phyloP scores from a whole-genome alignment of 192 early-diverging fungal genomes.

The Podila epicladia region DNA sequence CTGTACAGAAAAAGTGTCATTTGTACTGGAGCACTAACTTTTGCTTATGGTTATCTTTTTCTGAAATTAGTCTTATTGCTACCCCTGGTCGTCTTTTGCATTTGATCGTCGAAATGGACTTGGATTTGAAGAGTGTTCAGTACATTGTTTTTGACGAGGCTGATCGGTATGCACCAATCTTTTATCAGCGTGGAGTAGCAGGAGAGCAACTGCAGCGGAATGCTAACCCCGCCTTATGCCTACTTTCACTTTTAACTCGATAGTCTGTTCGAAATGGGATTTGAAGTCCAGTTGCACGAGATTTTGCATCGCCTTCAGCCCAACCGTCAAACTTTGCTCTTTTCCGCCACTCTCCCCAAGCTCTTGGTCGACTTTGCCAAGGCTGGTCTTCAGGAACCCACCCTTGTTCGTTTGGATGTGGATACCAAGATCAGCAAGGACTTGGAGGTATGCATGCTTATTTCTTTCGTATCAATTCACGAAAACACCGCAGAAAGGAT shows the following conservation, averaged over 20 bases:
- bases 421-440: slow-evolving; percentile 96
- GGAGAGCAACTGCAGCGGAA: neutral
- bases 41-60: neutral
- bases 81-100: slow-evolving; percentile 88
- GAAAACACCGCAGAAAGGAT: too few species aligned
- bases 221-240: neutral
- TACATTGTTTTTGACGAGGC: slow-evolving; percentile 99
- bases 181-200: neutral
- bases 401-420: slow-evolving; percentile 91
- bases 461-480: neutral
- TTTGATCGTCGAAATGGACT: slow-evolving; percentile 90
- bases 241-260: neutral
- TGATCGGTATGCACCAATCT: slow-evolving; percentile 73
- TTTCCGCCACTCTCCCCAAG: slow-evolving; percentile 96
- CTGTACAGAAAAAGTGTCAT: too few species aligned
- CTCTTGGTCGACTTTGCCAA: slow-evolving; percentile 97
- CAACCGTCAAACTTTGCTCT: slow-evolving; percentile 90
- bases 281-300: slow-evolving; percentile 94
- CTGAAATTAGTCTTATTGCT: slow-evolving; percentile 65
- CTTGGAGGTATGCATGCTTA: slow-evolving; percentile 69
- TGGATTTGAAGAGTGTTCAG: slow-evolving; percentile 89
- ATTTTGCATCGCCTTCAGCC: slow-evolving; percentile 86
- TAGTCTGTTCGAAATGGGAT: slow-evolving; percentile 95
- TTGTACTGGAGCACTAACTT: neutral
- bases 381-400: slow-evolving; percentile 94